Evolutionary conservation across 2,329 filamentous ascomycete species (phyloP).

Genomic region (Volutella citrinella): DNA sequence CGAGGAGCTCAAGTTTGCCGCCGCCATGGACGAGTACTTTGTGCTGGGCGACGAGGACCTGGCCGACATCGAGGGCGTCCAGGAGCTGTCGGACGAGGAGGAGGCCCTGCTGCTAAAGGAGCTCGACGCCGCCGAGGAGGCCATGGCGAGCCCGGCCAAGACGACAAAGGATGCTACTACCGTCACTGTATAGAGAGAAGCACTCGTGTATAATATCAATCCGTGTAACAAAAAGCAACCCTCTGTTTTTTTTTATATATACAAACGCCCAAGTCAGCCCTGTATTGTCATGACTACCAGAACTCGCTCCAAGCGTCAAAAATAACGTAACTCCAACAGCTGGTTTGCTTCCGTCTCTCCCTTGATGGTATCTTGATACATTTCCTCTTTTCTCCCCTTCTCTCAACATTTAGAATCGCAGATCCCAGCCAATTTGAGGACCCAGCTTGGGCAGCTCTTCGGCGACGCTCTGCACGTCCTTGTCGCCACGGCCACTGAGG

Average conservation of each 20-base stretch:
- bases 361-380: background rate
- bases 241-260: constrained; percentile 15
- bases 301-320: too few species aligned
- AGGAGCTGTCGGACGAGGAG: constrained; percentile 39
- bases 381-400: constrained; percentile 1
- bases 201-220: constrained; percentile 21
- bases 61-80: constrained; percentile 35
- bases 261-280: constrained; percentile 19
- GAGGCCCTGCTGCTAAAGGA: constrained; percentile 29
- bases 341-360: too few species aligned
- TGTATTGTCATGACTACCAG: constrained; percentile 25
- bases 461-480: constrained; percentile 97
- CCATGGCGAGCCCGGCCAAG: constrained; percentile 5
- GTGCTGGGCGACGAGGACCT: constrained; percentile 41
- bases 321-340: too few species aligned
- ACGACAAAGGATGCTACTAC: constrained; percentile 10
- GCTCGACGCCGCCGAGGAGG: constrained; percentile 29
- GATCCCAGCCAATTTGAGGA: constrained; percentile 77
- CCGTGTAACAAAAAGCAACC: constrained; percentile 24
- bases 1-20: constrained; percentile 37
- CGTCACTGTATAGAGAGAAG: constrained; percentile 18
- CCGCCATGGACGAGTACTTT: constrained; percentile 40
- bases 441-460: constrained; percentile 88
- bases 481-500: constrained; percentile 89
- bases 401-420: constrained; percentile 51